A percentile compares a stretch with the other conserved stretches of the same genome.
phyloP scores from a whole-genome alignment of 202 grass and related monocot genomes.

The Thinopyrum obtusiflorum region DNA sequence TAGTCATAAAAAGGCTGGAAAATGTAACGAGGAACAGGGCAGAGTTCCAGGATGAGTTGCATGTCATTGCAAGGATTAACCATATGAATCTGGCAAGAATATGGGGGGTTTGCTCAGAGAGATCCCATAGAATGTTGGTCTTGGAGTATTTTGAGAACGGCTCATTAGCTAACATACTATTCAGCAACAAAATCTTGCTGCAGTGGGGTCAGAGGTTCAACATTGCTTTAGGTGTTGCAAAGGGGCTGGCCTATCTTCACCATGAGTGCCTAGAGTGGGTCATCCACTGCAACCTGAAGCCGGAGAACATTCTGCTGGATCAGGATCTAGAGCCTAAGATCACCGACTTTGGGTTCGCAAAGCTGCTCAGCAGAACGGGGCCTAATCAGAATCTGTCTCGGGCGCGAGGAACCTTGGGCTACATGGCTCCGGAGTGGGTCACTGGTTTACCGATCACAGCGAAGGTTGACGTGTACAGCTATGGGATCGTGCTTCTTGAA shows the following conservation, averaged over 20 bases:
- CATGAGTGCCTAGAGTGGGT: constrained; percentile 62
- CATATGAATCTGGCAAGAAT: constrained; percentile 63
- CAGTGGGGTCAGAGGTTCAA: constrained; percentile 48
- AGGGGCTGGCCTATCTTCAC: constrained; percentile 60
- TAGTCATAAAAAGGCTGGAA: constrained; percentile 52
- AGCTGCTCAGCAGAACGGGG: constrained; percentile 48
- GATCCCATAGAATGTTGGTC: constrained; percentile 40
- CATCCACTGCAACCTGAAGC: constrained; percentile 58
- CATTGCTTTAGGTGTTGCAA: constrained; percentile 47
- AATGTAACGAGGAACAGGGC: constrained; percentile 36
- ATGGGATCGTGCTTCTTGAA: constrained; percentile 56
- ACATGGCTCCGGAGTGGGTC: constrained; percentile 76
- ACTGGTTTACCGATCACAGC: constrained; percentile 59
- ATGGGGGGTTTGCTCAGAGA: constrained; percentile 50
- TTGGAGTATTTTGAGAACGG: constrained; percentile 53
- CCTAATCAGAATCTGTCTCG: constrained; percentile 33
- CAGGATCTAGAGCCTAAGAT: constrained; percentile 52
- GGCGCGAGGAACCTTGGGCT: constrained; percentile 60
- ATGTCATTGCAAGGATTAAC: constrained; percentile 45
- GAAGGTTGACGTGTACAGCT: constrained; percentile 71
- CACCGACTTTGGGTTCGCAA: constrained; percentile 52
- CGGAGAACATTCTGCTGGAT: constrained; percentile 49
- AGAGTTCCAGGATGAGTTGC: constrained; percentile 46
- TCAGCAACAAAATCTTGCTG: constrained; percentile 23
- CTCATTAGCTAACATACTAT: constrained; percentile 40